A percentile compares a stretch with the other conserved stretches of the same genome.
Evolutionary conservation across 2,329 filamentous ascomycete genomes (phyloP).

Genomic region (Penicillium sp.): DNA sequence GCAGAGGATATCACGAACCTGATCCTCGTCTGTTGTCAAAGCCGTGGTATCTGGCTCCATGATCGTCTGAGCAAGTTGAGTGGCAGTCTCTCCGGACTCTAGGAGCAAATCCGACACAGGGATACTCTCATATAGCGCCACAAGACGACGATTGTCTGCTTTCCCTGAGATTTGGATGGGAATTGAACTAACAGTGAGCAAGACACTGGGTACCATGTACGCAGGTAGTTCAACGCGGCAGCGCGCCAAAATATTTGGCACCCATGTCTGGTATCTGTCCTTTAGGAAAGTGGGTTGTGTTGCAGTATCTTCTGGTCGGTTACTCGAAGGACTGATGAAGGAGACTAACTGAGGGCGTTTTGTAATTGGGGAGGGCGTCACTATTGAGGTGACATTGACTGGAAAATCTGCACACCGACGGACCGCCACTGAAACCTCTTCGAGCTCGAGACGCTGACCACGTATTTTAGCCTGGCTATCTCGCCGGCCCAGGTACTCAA

Average conservation of each 20-base stretch:
- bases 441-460: slow-evolving; percentile 13
- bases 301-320: background rate
- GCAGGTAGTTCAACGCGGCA: slow-evolving; percentile 10
- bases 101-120: slow-evolving; percentile 9
- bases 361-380: slow-evolving; percentile 15
- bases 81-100: too few species aligned
- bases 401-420: slow-evolving; percentile 9
- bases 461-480: slow-evolving; percentile 13
- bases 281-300: background rate
- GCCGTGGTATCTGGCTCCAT: background rate
- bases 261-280: slow-evolving; percentile 10
- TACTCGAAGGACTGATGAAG: slow-evolving; percentile 10
- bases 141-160: slow-evolving; percentile 12
- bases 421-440: slow-evolving; percentile 10
- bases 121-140: slow-evolving; percentile 12
- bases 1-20: slow-evolving; percentile 2
- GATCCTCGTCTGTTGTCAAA: background rate
- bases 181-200: slow-evolving; percentile 3
- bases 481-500: slow-evolving; percentile 11
- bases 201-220: slow-evolving; percentile 16
- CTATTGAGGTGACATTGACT: slow-evolving; percentile 17
- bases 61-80: background rate
- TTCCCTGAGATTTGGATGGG: slow-evolving; percentile 16
- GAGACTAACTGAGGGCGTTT: slow-evolving; percentile 15
- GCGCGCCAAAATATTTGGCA: slow-evolving; percentile 7